Evolutionary conservation across 805 yeast species (phyloP).

Genomic region (Kluyveromyces wickerhamii): DNA sequence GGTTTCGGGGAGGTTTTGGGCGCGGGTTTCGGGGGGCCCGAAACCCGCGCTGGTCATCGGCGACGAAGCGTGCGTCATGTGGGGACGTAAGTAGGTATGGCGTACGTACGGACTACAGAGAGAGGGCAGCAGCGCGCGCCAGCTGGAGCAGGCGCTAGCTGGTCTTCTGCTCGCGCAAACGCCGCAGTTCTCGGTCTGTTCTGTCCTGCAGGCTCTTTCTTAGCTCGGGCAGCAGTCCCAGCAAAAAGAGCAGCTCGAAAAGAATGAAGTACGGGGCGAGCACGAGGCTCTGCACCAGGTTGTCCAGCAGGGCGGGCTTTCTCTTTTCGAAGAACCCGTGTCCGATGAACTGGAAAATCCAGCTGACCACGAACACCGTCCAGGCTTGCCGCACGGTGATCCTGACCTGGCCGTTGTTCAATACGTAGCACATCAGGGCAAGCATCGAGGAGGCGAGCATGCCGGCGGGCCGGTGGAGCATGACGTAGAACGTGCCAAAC

Average conservation of each 20-base stretch:
- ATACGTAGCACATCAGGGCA: constrained; percentile 23
- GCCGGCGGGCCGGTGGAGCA: constrained; percentile 48
- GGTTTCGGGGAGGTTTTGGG: too few relatives aligned
- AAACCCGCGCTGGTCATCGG: too few relatives aligned
- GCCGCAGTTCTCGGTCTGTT: constrained; percentile 34
- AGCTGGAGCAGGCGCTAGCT: neutral
- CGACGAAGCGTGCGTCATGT: too few relatives aligned
- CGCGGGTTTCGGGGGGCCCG: too few relatives aligned
- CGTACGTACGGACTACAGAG: too few relatives aligned
- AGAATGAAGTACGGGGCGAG: constrained; percentile 87
- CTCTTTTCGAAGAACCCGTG: constrained; percentile 75
- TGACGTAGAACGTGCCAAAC: constrained; percentile 52
- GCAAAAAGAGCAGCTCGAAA: constrained; percentile 61
- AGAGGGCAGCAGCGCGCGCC: neutral
- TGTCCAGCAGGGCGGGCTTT: constrained; percentile 84
- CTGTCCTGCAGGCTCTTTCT: constrained; percentile 41
- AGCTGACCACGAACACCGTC: constrained; percentile 43
- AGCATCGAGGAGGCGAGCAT: constrained; percentile 36
- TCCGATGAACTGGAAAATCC: constrained; percentile 84
- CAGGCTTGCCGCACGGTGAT: constrained; percentile 17
- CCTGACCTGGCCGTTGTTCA: constrained; percentile 15
- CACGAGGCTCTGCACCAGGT: constrained; percentile 73
- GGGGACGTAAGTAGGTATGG: too few relatives aligned
- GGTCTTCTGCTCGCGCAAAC: neutral
- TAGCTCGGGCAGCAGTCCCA: constrained; percentile 54